Evolutionary conservation across 2,329 filamentous ascomycete species (phyloP).

Genomic region (Ophiostoma piceae): DNA sequence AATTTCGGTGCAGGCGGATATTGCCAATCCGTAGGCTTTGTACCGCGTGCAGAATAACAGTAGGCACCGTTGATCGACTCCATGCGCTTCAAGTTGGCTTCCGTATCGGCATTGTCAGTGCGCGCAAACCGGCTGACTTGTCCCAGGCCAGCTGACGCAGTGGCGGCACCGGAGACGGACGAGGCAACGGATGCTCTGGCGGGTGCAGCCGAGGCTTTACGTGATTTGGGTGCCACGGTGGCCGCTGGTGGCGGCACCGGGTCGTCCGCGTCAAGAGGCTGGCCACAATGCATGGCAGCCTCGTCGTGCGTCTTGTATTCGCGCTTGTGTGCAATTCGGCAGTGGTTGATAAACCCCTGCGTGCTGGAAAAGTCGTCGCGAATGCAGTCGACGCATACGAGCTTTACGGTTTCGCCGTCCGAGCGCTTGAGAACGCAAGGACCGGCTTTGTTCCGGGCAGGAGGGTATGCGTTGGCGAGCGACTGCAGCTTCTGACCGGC

Average conservation of each 20-base stretch:
- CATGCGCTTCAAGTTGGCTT: constrained; percentile 49
- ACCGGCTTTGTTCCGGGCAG: constrained; percentile 73
- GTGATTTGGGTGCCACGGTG: constrained; percentile 4
- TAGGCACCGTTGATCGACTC: constrained; percentile 50
- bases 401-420: constrained; percentile 80
- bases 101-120: constrained; percentile 51
- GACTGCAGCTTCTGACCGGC: constrained; percentile 61
- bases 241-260: constrained; percentile 32
- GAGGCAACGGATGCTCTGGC: not conserved
- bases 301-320: constrained; percentile 96
- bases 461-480: constrained; percentile 63
- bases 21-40: not conserved
- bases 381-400: constrained; percentile 83
- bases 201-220: constrained; percentile 24
- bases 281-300: constrained; percentile 81
- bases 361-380: constrained; percentile 92
- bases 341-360: constrained; percentile 99
- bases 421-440: constrained; percentile 80
- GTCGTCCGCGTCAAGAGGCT: constrained; percentile 69
- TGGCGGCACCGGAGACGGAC: not conserved
- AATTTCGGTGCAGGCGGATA: not conserved
- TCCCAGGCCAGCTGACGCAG: not conserved
- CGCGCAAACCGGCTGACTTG: constrained; percentile 50
- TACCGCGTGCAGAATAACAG: constrained; percentile 30
- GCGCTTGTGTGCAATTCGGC: constrained; percentile 86